Conservation (phyloP, 2,329 filamentous ascomycete species). For the Metarhizium rileyi region DNA sequence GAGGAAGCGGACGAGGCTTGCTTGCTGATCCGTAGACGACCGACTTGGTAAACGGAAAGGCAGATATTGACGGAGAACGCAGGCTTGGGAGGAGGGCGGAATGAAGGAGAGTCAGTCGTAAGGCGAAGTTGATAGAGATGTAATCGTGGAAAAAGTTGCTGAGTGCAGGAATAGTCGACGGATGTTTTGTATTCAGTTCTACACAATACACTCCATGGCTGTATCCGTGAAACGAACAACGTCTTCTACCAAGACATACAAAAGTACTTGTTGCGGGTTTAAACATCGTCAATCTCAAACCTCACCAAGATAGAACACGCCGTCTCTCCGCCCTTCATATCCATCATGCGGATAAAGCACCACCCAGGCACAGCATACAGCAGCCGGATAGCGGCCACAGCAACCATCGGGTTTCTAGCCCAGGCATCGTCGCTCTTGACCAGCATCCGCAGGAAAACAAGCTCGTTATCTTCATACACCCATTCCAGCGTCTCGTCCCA, state of each 20-base stretch:
- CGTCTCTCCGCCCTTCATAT: conserved; percentile 55
- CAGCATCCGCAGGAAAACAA: conserved; percentile 53
- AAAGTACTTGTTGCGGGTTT: conserved; percentile 1
- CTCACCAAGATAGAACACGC: conserved; percentile 50
- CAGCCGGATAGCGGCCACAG: conserved; percentile 50
- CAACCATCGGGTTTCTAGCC: conserved; percentile 51
- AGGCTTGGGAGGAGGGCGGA: conserved; percentile 33
- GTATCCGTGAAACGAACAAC: too few species aligned
- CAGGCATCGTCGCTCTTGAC: conserved; percentile 60
- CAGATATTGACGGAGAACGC: conserved; percentile 52
- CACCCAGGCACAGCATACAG: conserved; percentile 47
- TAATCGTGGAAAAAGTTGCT: conserved; percentile 22
- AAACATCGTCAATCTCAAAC: conserved; percentile 43
- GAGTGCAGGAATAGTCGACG: too few species aligned
- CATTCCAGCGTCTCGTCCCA: conserved; percentile 59
- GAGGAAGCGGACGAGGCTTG: conserved; percentile 47
- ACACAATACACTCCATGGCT: too few species aligned
- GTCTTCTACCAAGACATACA: too few species aligned
- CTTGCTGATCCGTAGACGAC: conserved; percentile 43
- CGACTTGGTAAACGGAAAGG: conserved; percentile 52
- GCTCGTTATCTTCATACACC: conserved; percentile 58
- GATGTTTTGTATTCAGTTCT: too few species aligned
- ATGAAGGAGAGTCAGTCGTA: conserved; percentile 37
- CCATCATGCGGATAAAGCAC: conserved; percentile 55
- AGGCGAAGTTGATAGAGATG: conserved; percentile 25